Percentiles rank a stretch among this genome's conserved stretches.
Conservation (phyloP, 495 filamentous ascomycete species). For the Penicillium parvum region DNA sequence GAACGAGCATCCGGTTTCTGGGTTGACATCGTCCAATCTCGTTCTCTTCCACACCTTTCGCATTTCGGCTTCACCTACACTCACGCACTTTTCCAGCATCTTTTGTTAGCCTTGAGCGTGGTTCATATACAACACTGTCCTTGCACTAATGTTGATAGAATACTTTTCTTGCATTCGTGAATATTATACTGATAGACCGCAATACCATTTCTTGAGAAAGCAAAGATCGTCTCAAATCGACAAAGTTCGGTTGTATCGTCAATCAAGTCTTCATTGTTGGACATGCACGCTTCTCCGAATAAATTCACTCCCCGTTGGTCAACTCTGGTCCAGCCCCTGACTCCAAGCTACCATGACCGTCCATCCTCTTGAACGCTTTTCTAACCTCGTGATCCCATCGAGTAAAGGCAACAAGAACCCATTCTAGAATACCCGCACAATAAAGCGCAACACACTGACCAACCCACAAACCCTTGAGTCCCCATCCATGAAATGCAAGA, state of each 20-base stretch:
- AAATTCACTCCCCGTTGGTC: not conserved
- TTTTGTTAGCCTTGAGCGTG: not conserved
- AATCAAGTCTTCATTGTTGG: not conserved
- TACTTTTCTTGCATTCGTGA: not conserved
- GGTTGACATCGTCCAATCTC: not conserved
- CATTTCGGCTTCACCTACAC: conserved; percentile 3
- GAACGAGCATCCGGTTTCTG: not conserved
- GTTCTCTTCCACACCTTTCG: not conserved
- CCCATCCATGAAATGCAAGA: conserved; percentile 88
- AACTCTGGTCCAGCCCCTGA: not conserved
- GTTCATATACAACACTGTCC: not conserved
- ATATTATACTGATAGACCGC: not conserved
- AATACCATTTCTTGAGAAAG: too few relatives aligned
- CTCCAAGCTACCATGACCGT: not conserved
- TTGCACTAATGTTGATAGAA: conserved; percentile 2
- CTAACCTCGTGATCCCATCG: conserved; percentile 75
- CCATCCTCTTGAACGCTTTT: conserved; percentile 52
- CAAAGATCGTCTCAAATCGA: not conserved
- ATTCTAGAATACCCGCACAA: conserved; percentile 73
- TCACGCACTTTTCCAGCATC: not conserved
- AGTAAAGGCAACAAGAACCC: conserved; percentile 73
- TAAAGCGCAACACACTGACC: conserved; percentile 89
- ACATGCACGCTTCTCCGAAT: not conserved
- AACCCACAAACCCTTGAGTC: conserved; percentile 77
- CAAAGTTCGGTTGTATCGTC: not conserved